Evolutionary conservation across 331 rosid genomes (phyloP).

Genomic region (Rosa hybrid): DNA sequence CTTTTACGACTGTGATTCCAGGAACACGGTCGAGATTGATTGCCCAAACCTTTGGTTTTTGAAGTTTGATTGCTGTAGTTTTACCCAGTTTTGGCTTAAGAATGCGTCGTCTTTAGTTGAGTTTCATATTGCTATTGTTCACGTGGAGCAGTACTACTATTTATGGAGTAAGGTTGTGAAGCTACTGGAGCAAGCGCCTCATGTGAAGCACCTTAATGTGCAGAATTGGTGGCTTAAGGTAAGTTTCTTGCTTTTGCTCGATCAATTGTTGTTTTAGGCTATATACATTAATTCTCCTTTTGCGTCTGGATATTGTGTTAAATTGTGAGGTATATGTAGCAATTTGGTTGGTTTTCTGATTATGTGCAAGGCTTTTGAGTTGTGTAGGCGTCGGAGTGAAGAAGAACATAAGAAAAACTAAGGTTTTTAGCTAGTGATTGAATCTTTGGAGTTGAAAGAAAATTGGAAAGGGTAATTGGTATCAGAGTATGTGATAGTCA

Average conservation of each 20-base stretch:
- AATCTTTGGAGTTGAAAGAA: no score
- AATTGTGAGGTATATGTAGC: background rate
- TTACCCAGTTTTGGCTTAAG: background rate
- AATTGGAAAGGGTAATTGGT: no score
- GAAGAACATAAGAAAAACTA: no score
- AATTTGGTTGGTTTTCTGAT: background rate
- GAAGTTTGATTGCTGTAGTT: background rate
- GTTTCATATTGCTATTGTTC: background rate
- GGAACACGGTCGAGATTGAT: constrained; percentile 2
- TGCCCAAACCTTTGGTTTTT: background rate
- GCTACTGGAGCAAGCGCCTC: constrained; percentile 11
- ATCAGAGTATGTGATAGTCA: no score
- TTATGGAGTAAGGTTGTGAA: constrained; percentile 6
- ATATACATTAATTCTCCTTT: background rate
- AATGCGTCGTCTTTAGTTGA: background rate
- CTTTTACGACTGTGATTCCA: background rate
- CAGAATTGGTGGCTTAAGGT: constrained; percentile 20
- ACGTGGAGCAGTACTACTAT: background rate
- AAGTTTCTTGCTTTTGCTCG: background rate
- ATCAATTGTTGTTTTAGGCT: background rate
- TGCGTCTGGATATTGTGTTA: no score
- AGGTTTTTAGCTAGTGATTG: no score
- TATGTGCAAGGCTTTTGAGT: background rate
- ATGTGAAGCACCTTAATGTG: background rate
- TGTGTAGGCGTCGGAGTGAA: no score